phyloP scores from a whole-genome alignment of 148 eudicot genomes.

The Silene latifolia region DNA sequence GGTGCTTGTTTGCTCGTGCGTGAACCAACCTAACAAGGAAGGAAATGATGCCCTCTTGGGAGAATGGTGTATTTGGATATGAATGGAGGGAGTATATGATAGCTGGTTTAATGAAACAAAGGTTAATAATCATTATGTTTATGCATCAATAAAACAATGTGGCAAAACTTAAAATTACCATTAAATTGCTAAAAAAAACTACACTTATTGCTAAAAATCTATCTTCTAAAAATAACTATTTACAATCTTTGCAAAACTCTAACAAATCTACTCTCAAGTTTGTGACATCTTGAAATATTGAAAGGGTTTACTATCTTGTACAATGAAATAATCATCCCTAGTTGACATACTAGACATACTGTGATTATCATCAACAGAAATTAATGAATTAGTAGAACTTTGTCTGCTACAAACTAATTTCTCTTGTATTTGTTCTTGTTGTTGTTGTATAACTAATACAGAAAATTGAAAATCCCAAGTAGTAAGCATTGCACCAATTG shows the following conservation, averaged over 20 bases:
- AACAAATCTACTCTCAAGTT: neutral
- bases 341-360: neutral
- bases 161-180: neutral
- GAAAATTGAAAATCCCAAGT: slow-evolving; percentile 25
- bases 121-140: too few species aligned
- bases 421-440: neutral
- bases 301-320: neutral
- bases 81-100: too few species aligned
- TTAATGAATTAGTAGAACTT: slow-evolving; percentile 10
- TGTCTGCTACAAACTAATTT: neutral
- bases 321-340: neutral
- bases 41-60: too few species aligned
- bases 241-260: neutral
- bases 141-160: neutral
- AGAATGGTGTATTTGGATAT: too few species aligned
- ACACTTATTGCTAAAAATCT: neutral
- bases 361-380: neutral
- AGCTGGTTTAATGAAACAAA: too few species aligned
- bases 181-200: too few species aligned
- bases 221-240: neutral
- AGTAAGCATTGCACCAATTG: slow-evolving; percentile 21
- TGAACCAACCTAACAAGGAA: too few species aligned
- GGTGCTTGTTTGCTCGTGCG: too few species aligned
- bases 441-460: slow-evolving; percentile 18
- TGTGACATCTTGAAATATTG: slow-evolving; percentile 3